Base-by-base conservation (phyloP, 1,284 basidiomycete species). In the Tremellales sp. region DNA sequence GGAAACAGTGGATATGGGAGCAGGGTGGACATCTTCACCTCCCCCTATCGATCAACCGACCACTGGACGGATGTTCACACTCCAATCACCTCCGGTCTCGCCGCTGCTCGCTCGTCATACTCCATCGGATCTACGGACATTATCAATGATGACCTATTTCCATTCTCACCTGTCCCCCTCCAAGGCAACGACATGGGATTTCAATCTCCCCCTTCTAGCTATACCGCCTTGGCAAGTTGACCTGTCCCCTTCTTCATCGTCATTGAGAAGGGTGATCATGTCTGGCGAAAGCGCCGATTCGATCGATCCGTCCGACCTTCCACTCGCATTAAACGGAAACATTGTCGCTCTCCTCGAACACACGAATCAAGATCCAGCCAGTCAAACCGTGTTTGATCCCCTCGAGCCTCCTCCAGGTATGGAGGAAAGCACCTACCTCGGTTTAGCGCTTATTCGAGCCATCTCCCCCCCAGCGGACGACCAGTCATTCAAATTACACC, bases 141-240 rank as follows among this genome's bases (percentile, higher is more conserved):
- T 93, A 15, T 77, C 82, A 10, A 77, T 86, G 22, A 74, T 93
- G n/a, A 86, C 88, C 0, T 93, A 93, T 75, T 84, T 96, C 57
- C 82, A 93, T 67, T 46, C 59, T 24, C 12, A 24, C 31, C 24
- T 42, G 37, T n/a, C n/a, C n/a, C n/a, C n/a, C n/a, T n/a, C n/a
- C n/a, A 5, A n/a, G 3, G 17, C 19, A 12, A 27, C 8, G 15
- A 8, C 17, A 1, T 97, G 92, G 92, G 78, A 85, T 59, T 84
- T 85, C 3, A 65, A 77, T 0, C 64, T 79, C 0, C 85, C 91
- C 0, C 78, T 97, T 1, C 80, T 85, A 42, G 82, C 84, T 0
- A 70, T 76, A 6, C 74, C 74, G 1, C 90, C 91, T 0, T 89
- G 84, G 72, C 79, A 83, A 47, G 79, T 92, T 10, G 78, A 82